A percentile compares a stretch with the other conserved stretches of the same genome.
These are phyloP conservation scores for Cymbidium sinense DNA, from an alignment of 106 monocot species.

Conservation along the genomic window DNA sequence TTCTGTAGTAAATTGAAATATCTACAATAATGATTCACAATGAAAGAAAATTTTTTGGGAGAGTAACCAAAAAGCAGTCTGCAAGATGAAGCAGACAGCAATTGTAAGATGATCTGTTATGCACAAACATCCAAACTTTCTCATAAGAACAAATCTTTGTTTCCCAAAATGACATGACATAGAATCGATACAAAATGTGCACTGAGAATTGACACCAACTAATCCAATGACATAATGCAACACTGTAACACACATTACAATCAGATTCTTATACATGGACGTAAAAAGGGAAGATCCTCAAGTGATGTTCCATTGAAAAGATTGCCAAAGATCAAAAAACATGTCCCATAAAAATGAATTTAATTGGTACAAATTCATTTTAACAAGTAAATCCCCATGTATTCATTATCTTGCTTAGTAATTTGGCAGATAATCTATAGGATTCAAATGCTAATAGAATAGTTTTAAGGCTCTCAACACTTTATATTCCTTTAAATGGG, in stretches of 20 bases:
- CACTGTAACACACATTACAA: not conserved
- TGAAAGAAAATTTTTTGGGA: not conserved
- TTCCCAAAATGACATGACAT: no score
- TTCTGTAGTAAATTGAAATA: not conserved
- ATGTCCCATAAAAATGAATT: not conserved
- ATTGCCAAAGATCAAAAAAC: not conserved
- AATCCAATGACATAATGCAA: not conserved
- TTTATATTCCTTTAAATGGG: no score
- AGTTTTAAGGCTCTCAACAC: not conserved
- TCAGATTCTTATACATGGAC: not conserved
- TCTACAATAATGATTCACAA: not conserved
- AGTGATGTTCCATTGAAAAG: not conserved
- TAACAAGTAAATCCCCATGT: not conserved
- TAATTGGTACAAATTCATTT: not conserved
- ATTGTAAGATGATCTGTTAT: not conserved
- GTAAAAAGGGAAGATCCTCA: not conserved
- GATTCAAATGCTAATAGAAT: not conserved
- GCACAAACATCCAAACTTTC: not conserved
- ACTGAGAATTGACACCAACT: not conserved
- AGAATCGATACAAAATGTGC: not conserved
- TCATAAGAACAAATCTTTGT: not conserved
- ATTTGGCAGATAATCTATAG: not conserved
- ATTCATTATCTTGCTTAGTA: not conserved
- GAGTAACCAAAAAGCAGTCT: not conserved
- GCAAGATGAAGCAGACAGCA: not conserved